These are phyloP conservation scores for Pseudohyphozyma bogoriensis DNA, from an alignment of 768 basidiomycete species.

Conservation along the genomic window DNA sequence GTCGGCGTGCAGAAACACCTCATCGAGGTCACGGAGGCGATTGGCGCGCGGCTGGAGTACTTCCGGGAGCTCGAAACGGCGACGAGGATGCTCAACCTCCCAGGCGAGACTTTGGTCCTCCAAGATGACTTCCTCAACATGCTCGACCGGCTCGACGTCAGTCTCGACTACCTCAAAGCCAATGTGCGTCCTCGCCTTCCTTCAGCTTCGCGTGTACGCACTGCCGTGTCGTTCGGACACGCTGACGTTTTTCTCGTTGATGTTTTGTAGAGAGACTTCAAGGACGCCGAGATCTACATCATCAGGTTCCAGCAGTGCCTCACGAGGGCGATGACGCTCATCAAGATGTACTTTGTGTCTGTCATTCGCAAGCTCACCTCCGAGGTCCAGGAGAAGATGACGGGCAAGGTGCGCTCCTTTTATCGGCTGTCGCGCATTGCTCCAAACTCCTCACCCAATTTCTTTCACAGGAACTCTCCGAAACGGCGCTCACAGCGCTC, in stretches of 20 bases:
- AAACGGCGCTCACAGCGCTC: conserved; percentile 67
- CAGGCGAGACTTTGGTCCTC: conserved; percentile 81
- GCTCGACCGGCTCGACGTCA: conserved; percentile 90
- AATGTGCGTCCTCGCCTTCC: conserved; percentile 52
- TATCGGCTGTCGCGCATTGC: background rate
- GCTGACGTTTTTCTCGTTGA: too few relatives aligned
- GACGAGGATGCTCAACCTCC: conserved; percentile 85
- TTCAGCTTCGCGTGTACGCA: background rate
- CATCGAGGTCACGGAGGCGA: conserved; percentile 68
- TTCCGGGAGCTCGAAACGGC: conserved; percentile 91
- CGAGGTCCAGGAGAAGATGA: conserved; percentile 64
- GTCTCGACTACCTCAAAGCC: conserved; percentile 75
- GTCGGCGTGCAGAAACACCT: conserved; percentile 53
- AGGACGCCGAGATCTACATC: conserved; percentile 87
- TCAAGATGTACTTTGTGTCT: conserved; percentile 92
- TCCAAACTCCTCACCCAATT: background rate
- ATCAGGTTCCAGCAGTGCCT: conserved; percentile 96
- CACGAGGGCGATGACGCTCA: conserved; percentile 93
- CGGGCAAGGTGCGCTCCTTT: conserved; percentile 52
- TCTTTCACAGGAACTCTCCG: conserved; percentile 38
- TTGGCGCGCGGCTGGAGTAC: conserved; percentile 71
- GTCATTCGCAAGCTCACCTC: conserved; percentile 65
- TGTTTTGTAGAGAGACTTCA: conserved; percentile 62
- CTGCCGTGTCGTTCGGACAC: background rate
- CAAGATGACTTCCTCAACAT: conserved; percentile 86